phyloP scores from a whole-genome alignment of 2,329 filamentous ascomycete species.

The Aquanectria penicillioides region DNA sequence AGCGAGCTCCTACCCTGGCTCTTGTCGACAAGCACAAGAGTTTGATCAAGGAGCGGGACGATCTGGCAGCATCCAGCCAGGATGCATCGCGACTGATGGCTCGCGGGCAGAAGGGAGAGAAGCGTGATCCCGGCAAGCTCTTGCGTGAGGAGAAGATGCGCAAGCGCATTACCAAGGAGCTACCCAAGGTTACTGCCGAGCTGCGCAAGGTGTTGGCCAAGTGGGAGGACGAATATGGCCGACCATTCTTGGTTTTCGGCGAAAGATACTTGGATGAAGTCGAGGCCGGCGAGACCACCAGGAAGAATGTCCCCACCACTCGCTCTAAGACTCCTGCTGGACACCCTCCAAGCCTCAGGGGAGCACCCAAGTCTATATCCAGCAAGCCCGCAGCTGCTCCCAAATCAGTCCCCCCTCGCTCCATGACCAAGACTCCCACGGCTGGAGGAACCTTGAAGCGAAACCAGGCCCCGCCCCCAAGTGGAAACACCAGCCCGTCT shows the following conservation, averaged over 20 bases:
- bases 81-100: conserved; percentile 94
- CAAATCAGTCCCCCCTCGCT: conserved; percentile 50
- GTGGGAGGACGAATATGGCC: conserved; percentile 95
- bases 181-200: conserved; percentile 91
- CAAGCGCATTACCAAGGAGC: conserved; percentile 94
- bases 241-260: conserved; percentile 92
- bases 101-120: conserved; percentile 92
- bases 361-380: conserved; percentile 47
- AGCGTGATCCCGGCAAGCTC: conserved; percentile 91
- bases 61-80: conserved; percentile 89
- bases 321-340: conserved; percentile 81
- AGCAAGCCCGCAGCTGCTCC: conserved; percentile 38
- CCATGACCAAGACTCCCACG: conserved; percentile 65
- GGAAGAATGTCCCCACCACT: conserved; percentile 60
- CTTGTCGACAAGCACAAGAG: conserved; percentile 86
- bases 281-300: conserved; percentile 66
- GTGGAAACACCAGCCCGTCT: conserved; percentile 44
- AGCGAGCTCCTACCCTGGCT: conserved; percentile 84
- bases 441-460: conserved; percentile 48
- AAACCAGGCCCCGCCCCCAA: conserved; percentile 32
- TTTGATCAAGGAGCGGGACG: conserved; percentile 85
- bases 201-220: conserved; percentile 81
- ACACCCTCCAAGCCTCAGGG: conserved; percentile 59
- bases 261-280: conserved; percentile 89
- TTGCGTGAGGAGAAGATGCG: conserved; percentile 98